Evolutionary conservation across 140 eudicot species (phyloP).

Genomic region (Stevia rebaudiana): DNA sequence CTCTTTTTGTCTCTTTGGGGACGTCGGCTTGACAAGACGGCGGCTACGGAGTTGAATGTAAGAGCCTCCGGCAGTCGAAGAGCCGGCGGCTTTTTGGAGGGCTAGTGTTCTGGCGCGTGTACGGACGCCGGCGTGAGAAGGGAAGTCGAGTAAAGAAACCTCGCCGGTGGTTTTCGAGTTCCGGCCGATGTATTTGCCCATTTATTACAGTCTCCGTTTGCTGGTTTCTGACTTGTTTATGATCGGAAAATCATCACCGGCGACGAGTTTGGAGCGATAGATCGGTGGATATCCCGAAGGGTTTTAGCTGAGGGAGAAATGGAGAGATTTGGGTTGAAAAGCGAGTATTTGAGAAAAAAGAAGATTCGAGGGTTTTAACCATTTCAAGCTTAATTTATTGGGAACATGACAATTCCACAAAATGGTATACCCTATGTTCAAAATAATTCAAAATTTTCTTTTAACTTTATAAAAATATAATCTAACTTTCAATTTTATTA

Average conservation of each 20-base stretch:
- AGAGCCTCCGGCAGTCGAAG: conserved; percentile 9
- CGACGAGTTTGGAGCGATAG: no score
- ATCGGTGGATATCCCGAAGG: no score
- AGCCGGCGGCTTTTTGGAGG: conserved; percentile 22
- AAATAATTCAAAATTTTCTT: no score
- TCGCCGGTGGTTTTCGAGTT: conserved; percentile 30
- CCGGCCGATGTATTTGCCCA: conserved; percentile 49
- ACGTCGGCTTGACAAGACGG: conserved; percentile 33
- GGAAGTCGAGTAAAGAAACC: conserved; percentile 22
- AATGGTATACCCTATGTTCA: background rate
- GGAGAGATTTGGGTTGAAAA: background rate
- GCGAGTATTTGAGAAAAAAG: conserved; percentile 1
- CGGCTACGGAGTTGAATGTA: conserved; percentile 60
- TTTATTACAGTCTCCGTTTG: background rate
- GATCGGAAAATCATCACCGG: background rate
- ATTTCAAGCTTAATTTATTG: background rate
- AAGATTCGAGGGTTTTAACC: conserved; percentile 23
- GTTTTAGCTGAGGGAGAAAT: background rate
- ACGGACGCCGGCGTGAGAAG: conserved; percentile 45
- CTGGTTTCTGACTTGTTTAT: background rate
- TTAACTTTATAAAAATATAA: no score
- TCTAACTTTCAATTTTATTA: no score
- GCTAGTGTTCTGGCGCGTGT: conserved; percentile 58
- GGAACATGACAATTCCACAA: background rate
- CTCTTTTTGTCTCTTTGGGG: conserved; percentile 15